Conservation (phyloP, 192 early-diverging fungal species). For the Ramicandelaber brevisporus region DNA sequence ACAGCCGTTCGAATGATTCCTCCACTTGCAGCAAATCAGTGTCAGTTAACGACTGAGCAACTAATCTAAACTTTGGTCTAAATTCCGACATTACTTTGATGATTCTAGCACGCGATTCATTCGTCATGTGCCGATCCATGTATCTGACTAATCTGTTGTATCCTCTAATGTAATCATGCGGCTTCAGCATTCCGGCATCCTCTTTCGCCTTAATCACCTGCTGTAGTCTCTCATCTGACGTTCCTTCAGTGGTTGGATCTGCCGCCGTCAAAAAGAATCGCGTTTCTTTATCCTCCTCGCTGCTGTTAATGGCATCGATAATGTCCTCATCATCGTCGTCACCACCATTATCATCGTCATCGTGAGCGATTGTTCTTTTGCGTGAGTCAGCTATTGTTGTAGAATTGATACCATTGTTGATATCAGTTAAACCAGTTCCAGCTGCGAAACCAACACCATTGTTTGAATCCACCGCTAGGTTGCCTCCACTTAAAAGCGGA, state of each 20-base stretch:
- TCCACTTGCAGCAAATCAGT: constrained; percentile 85
- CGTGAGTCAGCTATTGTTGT: no score
- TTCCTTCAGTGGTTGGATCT: constrained; percentile 67
- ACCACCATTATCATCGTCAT: no score
- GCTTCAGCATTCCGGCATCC: constrained; percentile 82
- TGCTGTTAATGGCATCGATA: no score
- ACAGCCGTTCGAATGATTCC: constrained; percentile 84
- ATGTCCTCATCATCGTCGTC: no score
- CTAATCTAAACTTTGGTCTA: constrained; percentile 65
- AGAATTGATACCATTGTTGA: no score
- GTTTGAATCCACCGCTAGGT: no score
- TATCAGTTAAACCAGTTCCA: no score
- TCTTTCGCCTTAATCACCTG: constrained; percentile 88
- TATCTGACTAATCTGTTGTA: constrained; percentile 71
- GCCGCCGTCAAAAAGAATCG: constrained; percentile 85
- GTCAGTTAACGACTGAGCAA: constrained; percentile 76
- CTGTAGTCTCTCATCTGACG: constrained; percentile 64
- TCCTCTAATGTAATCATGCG: constrained; percentile 84
- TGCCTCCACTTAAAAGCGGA: no score
- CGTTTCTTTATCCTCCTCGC: no score
- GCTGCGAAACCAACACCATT: no score
- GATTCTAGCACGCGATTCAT: constrained; percentile 44
- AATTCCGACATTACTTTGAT: constrained; percentile 75
- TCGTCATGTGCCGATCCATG: constrained; percentile 78
- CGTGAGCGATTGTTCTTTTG: no score